Evolutionary conservation across 768 basidiomycete species (phyloP), one percentile per base, ranked within the genome.

Genomic region (Rhizopogon vesiculosus): DNA sequence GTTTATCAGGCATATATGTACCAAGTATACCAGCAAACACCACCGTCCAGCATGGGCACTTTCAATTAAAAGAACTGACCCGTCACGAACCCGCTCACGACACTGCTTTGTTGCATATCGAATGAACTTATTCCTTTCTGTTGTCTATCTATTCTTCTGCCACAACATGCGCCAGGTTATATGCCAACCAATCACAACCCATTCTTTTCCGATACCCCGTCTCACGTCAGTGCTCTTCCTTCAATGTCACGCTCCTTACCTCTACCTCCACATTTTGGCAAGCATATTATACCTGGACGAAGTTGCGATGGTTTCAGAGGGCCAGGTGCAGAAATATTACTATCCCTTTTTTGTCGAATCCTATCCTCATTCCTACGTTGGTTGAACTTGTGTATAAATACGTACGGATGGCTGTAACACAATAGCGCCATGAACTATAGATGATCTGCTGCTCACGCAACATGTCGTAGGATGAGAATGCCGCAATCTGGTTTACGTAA

Each of bases 1-100:
- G 70, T 87, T 59, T 91, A 91, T 68, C 84, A 88, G 71, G 79
- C 84, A 56, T 91, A 91, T 76, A 85, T 91, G 87, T 90, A 90
- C 67, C 86, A 86, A 72, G 76, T 87, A 68, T 91, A 91, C 72
- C 87, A 87, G 69, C 86, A 88, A 72, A 85, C 81, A 61, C 82
- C 85, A 19, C 81, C 82, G 60, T 86, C 87, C 71, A 72, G 72
- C 56, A 87, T 91, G 84, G 88, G 89, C 64, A 67, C 86, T 51
- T 92, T 85, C 80, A 85, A 85, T 61, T 86, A 76, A 85, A 62
- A 52, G 12, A 43, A 35, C 29, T 38, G 35, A 53, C 51, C 38
- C 19, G 57, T 54, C 50, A 73, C 69, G 72, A 73, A 66, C 40
- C 63, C 57, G 60, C 61, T 77, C 67, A 82, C 63, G 81, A 82